Conservation (phyloP, 768 basidiomycete genomes). For the Daedaleopsis sinensis region DNA sequence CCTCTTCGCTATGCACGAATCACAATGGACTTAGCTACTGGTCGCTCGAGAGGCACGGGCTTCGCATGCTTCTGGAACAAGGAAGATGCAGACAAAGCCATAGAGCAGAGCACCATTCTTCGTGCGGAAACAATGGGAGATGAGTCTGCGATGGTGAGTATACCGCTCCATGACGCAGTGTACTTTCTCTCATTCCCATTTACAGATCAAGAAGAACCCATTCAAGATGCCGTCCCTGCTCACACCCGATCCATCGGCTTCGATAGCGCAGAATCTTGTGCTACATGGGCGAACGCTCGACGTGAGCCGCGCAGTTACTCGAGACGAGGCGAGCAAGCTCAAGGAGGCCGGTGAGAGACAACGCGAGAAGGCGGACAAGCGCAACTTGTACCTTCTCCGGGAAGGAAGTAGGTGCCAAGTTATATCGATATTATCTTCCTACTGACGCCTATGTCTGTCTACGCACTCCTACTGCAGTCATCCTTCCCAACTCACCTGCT, state of each 20-base stretch:
- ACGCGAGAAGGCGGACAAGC: slow-evolving; percentile 89
- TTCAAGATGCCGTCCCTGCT: slow-evolving; percentile 92
- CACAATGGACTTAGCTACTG: slow-evolving; percentile 79
- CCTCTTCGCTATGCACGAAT: slow-evolving; percentile 92
- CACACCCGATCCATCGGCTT: slow-evolving; percentile 90
- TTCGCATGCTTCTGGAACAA: slow-evolving; percentile 98
- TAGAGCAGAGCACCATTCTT: slow-evolving; percentile 78
- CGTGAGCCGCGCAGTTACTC: slow-evolving; percentile 86
- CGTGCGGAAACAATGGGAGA: slow-evolving; percentile 62
- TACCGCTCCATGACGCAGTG: background rate
- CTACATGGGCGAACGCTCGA: slow-evolving; percentile 95
- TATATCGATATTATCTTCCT: background rate
- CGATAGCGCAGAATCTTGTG: slow-evolving; percentile 79
- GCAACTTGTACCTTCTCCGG: slow-evolving; percentile 92
- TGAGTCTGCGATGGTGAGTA: slow-evolving; percentile 32
- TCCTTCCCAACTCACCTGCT: slow-evolving; percentile 85
- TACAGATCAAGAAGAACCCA: slow-evolving; percentile 74
- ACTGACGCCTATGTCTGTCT: background rate
- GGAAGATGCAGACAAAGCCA: slow-evolving; percentile 83
- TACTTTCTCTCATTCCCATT: background rate
- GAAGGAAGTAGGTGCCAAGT: slow-evolving; percentile 78
- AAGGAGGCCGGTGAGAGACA: slow-evolving; percentile 86
- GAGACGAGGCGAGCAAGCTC: slow-evolving; percentile 85
- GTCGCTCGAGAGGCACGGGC: slow-evolving; percentile 90
- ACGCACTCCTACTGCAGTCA: slow-evolving; percentile 53